Conservation (phyloP, 2,329 filamentous ascomycete species). For the Hansfordia pulvinata region DNA sequence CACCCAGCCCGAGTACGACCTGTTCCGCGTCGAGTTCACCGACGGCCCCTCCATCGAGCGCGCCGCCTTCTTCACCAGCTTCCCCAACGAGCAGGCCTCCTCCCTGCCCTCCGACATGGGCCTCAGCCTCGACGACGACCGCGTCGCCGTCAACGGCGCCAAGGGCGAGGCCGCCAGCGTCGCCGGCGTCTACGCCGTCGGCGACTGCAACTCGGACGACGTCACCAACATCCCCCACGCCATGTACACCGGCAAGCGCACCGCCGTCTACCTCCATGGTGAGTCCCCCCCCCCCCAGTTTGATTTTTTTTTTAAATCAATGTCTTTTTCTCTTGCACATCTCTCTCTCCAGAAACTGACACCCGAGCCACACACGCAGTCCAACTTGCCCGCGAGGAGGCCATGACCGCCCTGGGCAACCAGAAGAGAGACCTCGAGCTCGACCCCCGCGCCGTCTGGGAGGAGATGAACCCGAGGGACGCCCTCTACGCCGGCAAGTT, state of each 20-base stretch:
- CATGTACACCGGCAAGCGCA: slow-evolving; percentile 42
- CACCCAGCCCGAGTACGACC: slow-evolving; percentile 33
- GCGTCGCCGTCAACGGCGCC: slow-evolving; percentile 25
- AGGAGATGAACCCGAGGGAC: slow-evolving; percentile 28
- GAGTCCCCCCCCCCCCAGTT: slow-evolving; percentile 11
- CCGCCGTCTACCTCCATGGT: slow-evolving; percentile 44
- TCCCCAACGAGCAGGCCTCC: slow-evolving; percentile 31
- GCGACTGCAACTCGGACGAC: slow-evolving; percentile 46
- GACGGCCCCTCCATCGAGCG: slow-evolving; percentile 29
- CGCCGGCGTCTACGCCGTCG: slow-evolving; percentile 40
- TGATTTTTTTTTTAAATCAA: neutral
- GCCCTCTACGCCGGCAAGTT: slow-evolving; percentile 31
- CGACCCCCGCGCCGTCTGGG: slow-evolving; percentile 29
- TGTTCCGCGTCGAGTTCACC: slow-evolving; percentile 39
- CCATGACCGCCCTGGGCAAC: slow-evolving; percentile 12
- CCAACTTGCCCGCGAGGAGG: slow-evolving; percentile 25
- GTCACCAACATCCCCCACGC: slow-evolving; percentile 48
- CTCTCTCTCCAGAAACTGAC: too few relatives aligned
- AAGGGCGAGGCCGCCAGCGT: slow-evolving; percentile 37
- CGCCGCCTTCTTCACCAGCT: slow-evolving; percentile 37
- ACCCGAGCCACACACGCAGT: too few relatives aligned
- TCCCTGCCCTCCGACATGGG: slow-evolving; percentile 30
- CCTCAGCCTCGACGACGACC: slow-evolving; percentile 26
- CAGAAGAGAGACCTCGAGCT: slow-evolving; percentile 18
- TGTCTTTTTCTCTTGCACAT: neutral